phyloP scores from a whole-genome alignment of 306 rosid genomes.

The Begonia loranthoides region DNA sequence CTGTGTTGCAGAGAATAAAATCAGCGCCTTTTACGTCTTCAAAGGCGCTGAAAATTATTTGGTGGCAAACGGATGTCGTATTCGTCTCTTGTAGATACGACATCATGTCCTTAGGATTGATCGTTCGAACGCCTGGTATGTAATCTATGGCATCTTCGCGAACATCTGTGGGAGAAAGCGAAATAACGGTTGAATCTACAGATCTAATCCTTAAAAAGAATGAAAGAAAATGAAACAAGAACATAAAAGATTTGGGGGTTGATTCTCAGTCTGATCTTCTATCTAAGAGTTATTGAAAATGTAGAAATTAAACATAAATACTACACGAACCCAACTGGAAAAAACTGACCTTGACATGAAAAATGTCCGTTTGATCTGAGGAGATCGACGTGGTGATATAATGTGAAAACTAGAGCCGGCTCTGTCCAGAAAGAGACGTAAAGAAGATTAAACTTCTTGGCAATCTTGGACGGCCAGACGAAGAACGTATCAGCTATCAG shows the following conservation, averaged over 20 bases:
- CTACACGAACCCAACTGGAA: too few relatives aligned
- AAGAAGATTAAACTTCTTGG: constrained; percentile 26
- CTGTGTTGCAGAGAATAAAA: constrained; percentile 35
- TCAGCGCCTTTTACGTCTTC: constrained; percentile 21
- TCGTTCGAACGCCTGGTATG: constrained; percentile 38
- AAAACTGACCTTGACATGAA: constrained; percentile 20
- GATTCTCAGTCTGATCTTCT: too few relatives aligned
- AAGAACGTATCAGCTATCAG: constrained; percentile 45
- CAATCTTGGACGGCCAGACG: constrained; percentile 35
- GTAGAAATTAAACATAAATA: too few relatives aligned
- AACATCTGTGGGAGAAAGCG: constrained; percentile 19
- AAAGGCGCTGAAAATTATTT: constrained; percentile 28
- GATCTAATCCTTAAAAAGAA: too few relatives aligned
- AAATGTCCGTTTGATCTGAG: constrained; percentile 32
- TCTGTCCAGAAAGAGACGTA: constrained; percentile 48
- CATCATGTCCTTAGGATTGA: constrained; percentile 30
- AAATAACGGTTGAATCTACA: too few relatives aligned
- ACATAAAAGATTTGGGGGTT: too few relatives aligned
- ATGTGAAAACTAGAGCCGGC: constrained; percentile 36
- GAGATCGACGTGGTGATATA: constrained; percentile 37
- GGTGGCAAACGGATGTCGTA: constrained; percentile 28
- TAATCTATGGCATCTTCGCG: constrained; percentile 37
- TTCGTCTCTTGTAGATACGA: constrained; percentile 36
- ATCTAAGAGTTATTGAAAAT: too few relatives aligned
- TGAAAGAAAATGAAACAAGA: too few relatives aligned